Base-by-base conservation (phyloP, 192 early-diverging fungal species). In the Coemansia umbellata region DNA sequence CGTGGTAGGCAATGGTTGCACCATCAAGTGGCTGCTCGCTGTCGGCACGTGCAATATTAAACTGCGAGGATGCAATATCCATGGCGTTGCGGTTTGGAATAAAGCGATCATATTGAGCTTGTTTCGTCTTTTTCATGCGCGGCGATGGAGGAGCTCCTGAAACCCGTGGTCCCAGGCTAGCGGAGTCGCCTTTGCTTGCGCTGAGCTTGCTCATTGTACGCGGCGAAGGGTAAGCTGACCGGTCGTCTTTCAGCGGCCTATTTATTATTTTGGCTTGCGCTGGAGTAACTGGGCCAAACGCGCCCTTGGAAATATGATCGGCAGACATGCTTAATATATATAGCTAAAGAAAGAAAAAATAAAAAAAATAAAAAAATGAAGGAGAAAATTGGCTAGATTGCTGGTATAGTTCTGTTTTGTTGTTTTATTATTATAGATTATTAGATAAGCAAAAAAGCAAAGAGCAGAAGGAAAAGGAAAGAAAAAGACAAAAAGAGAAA, bases 41-140 rank as follows among this genome's bases (percentile, higher is more conserved):
- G 47, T 78, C 73, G 14, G 64, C 30, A 44, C 75, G 51, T 23
- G 79, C 48, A 32, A 84, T 58, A 51, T 87, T 89, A 66, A 90
- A 87, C 63, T 91, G 85, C 7, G 84, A 78, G 0, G 87, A 84
- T 0, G 81, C 64, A 30, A 84, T 59, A 41, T 88, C 79, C 75
- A 87, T 91, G 4, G 82, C 79, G 14, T 65, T 73, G 41, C 89
- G 84, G 53, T 80, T 89, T 1, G 94, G 92, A 53, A 96, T 93
- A 69, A 94, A 95, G 17, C 94, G 82, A 61, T 96, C 94, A 60
- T 85, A 83, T 74, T 86, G 66, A n/a, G 65, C 45, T 0, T 40
- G 47, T 1, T 74, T 74, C 37, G 63, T 10, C 36, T 67, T 68
- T 31, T 60, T 60, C 21, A 41, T 40, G 11, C 70, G 63, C 11